Evolutionary conservation across 2,329 filamentous ascomycete species (phyloP), one percentile per base, ranked within the genome.

Genomic region (Pestalotiopsis fici): DNA sequence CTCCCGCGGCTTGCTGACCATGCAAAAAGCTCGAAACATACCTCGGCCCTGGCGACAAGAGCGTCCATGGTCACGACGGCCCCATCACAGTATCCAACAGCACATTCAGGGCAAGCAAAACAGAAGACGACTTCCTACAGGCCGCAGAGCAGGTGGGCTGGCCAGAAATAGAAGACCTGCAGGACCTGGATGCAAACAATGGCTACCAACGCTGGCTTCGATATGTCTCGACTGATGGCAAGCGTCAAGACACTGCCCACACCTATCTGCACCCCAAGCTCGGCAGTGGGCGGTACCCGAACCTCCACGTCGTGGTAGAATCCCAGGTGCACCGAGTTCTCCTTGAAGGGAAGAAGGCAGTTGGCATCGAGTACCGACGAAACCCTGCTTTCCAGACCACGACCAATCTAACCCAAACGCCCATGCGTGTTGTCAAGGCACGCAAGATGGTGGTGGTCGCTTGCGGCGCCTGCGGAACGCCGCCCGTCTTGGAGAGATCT

Each of bases 401-500:
- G n/a, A 35, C 62, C 54, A 77, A 31, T 64, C 72, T 66, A 25
- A 56, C 66, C 27, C 66, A 75, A 77, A 70, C 55, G 12, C 70
- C 72, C 18, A 71, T 73, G 60, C 74, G 75, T 28, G 23, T 28
- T 15, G 77, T 90, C 21, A 81, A 78, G 57, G 88, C 88, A 3
- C 80, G 81, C 6, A 89, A 86, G 75, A 77, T 89, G 23, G 87
- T 91, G 3, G 72, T 84, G 4, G 70, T 83, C 0, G 79, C 81
- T 1, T 80, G 81, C 4, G 88, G 88, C 12, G 82, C 86, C 0
- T 79, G 83, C 5, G 84, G 85, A 2, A 86, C 87, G 0, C 87
- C 88, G 0, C 76, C 78, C 0, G 81, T 91, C 1, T 83, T 92
- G 0, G 88, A 91, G 74, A 80, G 89, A 23, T 91, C 89, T 0